These are phyloP conservation scores for Trichoderma simmonsii DNA, from an alignment of 2,329 filamentous ascomycete genomes.

Conservation along the genomic window DNA sequence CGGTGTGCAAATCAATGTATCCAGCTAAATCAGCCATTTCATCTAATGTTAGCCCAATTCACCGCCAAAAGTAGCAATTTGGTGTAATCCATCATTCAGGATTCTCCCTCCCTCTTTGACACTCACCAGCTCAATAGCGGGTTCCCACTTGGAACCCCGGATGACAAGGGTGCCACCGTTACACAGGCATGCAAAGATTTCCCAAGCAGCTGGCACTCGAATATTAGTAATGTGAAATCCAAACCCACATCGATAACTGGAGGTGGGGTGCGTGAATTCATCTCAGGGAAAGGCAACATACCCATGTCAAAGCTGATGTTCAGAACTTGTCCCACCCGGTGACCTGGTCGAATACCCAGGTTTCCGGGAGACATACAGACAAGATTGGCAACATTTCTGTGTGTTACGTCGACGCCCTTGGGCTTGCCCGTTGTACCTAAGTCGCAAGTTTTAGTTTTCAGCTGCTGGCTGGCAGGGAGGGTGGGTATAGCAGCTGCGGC, in stretches of 20 bases:
- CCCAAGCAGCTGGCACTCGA: constrained; percentile 51
- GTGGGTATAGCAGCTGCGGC: neutral
- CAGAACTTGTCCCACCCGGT: constrained; percentile 52
- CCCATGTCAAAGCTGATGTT: constrained; percentile 62
- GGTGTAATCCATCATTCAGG: neutral
- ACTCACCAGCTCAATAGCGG: constrained; percentile 43
- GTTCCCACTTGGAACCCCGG: constrained; percentile 48
- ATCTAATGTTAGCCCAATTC: neutral
- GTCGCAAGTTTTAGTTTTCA: neutral
- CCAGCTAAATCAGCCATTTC: constrained; percentile 35
- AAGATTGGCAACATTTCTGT: constrained; percentile 53
- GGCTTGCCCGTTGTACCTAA: constrained; percentile 53
- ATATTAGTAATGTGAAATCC: constrained; percentile 14
- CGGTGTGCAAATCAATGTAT: constrained; percentile 55
- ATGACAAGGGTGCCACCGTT: constrained; percentile 56
- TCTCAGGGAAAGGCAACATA: constrained; percentile 31
- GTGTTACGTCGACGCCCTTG: constrained; percentile 57
- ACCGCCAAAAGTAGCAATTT: neutral
- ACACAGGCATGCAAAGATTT: constrained; percentile 55
- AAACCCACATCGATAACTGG: constrained; percentile 17
- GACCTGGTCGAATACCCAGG: constrained; percentile 48
- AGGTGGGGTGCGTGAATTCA: neutral
- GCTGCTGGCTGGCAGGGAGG: neutral
- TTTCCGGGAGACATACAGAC: constrained; percentile 49
- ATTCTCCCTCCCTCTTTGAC: neutral